Evolutionary conservation across 139 green algal species (phyloP), one percentile per base, ranked within the genome.

Genomic region (Protoeuglena noctilucae): DNA sequence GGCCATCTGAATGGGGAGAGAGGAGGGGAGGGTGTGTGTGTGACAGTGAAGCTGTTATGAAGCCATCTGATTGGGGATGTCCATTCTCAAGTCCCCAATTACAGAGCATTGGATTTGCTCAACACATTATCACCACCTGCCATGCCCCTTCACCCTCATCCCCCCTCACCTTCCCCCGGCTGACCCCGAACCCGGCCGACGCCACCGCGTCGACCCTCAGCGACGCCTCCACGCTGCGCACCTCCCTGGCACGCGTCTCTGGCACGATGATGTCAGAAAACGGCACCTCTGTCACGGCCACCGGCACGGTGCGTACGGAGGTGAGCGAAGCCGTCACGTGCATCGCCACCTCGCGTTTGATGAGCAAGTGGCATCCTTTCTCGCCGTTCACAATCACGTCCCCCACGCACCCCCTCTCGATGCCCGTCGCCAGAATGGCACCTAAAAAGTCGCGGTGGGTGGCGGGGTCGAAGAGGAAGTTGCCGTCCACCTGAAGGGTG

Each of bases 391-490:
- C 59, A 19, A 89, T 28, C 9, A 93, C 77, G 65, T 93, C 83
- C 0, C 71, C 73, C 22, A 85, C 68, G 34, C 67, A 67, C 23
- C 62, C 67, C 25, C 55, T 46, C 25, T 68, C 66, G 26, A 78
- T 68, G 30, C 82, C 82, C 12, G 80, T 88, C 19, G 76, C 80
- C 27, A 89, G 54, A 19, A 73, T 67, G 0, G 83, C 75, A 0
- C 82, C 83, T 16, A 93, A 53, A 28, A 93, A 89, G 70, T 93
- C 83, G 14, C 68, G 65, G 53, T 93, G 83, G 7, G 58, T 77
- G 28, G 77, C 77, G 0, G 77, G 55, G 18, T 93, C 83, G 57
- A 89, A 84, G 39, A 81, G 58, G 56, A 83, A 84, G 51, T 78
- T 79, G 41, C 80, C 80, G 14, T 67, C 65, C 23, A 81, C 70